phyloP scores from a whole-genome alignment of 352 stramenopile species.

The Blastocystis hominis region DNA sequence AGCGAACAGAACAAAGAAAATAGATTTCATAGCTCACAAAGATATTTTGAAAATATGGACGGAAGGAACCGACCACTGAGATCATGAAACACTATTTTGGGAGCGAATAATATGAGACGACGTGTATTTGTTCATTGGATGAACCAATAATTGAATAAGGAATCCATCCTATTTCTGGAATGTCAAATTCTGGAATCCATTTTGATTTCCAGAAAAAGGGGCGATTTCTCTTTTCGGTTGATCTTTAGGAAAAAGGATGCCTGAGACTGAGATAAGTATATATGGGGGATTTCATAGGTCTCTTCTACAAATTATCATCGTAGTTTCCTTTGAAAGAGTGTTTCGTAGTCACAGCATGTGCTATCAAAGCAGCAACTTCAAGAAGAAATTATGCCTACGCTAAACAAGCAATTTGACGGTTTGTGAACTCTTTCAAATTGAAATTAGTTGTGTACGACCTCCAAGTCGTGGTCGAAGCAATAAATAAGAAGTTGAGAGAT shows the following conservation, averaged over 20 bases:
- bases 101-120: no score
- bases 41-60: no score
- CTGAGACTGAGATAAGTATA: no score
- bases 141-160: no score
- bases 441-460: background rate
- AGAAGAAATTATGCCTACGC: background rate
- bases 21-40: constrained; percentile 53
- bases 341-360: background rate
- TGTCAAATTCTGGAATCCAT: no score
- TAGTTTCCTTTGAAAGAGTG: background rate
- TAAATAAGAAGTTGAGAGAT: background rate
- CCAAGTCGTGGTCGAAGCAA: background rate
- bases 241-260: no score
- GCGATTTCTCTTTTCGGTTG: no score
- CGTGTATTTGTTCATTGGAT: no score
- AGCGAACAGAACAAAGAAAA: constrained; percentile 35
- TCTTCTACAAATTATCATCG: background rate
- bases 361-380: background rate
- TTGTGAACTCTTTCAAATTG: background rate
- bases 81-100: no score
- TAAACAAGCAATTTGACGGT: constrained; percentile 2
- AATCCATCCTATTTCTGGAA: no score
- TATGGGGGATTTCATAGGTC: constrained; percentile 6
- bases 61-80: no score
- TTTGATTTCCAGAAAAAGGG: no score